phyloP scores from a whole-genome alignment of 345 rosid genomes.

The Viola odorata region DNA sequence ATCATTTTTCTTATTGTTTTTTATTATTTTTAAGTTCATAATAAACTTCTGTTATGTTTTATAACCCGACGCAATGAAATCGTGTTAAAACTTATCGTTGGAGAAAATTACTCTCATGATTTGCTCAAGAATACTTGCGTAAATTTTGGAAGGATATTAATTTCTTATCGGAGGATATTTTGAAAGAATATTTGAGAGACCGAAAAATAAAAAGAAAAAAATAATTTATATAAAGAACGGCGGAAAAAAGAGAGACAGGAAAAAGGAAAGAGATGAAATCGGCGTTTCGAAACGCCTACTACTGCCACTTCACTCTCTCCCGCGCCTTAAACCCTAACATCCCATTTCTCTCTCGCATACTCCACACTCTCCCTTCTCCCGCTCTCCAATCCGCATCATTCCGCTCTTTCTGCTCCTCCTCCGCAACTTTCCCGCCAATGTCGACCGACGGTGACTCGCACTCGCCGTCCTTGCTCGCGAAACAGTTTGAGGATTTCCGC shows the following conservation, averaged over 20 bases:
- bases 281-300: constrained; percentile 12
- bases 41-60: too few relatives aligned
- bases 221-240: too few relatives aligned
- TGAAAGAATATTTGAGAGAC: too few relatives aligned
- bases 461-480: constrained; percentile 41
- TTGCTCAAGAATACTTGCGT: too few relatives aligned
- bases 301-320: neutral
- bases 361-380: neutral
- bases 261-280: constrained; percentile 13
- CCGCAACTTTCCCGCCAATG: constrained; percentile 35
- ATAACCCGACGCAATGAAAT: too few relatives aligned
- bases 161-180: too few relatives aligned
- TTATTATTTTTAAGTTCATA: too few relatives aligned
- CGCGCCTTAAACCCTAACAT: constrained; percentile 5
- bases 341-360: neutral
- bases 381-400: neutral
- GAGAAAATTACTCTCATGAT: too few relatives aligned
- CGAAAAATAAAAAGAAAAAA: too few relatives aligned
- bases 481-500: constrained; percentile 76
- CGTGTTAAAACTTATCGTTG: too few relatives aligned
- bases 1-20: neutral
- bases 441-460: constrained; percentile 36
- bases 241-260: too few relatives aligned
- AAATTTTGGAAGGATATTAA: too few relatives aligned
- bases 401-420: constrained; percentile 1